Base-by-base conservation (phyloP, 257 asterid species). In the Nicotiana tomentosiformis region DNA sequence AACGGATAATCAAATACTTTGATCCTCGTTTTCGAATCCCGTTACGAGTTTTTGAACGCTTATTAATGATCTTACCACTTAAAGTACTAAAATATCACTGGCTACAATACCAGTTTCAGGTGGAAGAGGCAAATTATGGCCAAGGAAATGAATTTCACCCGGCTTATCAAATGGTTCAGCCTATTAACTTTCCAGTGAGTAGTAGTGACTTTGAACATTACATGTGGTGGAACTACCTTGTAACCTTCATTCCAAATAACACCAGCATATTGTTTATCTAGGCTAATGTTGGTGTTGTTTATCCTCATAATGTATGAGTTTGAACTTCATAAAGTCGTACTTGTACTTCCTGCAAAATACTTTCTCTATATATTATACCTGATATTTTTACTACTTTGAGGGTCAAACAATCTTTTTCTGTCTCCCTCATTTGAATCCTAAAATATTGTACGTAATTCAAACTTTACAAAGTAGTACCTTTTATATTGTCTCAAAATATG, bases 101-200 rank as follows among this genome's bases (percentile, higher is more conserved):
- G 5, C 49, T 23, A 11, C 16, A 11, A 7, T 80, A 4, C n/a
- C 29, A 23, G 66, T 76, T 83, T 74, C 83, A 49, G 78, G 66
- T 62, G 10, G 81, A 65, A 18, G 51, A 46, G 60, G 76, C 51
- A 29, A 61, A 51, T 39, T 37, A 8, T 53, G 16, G 12, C 20
- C 62, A 51, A 39, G 79, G 26, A 66, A 57, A 14, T 81, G 77
- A 85, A 46, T 78, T 10, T 26, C 80, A 17, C 53, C 29, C 57
- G 33, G 83, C 51, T 2, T 66, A 61, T 87, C 84, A 83, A 32
- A 84, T 80, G 82, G 55, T 64, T 80, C 57, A 26, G 77, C 61
- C 61, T 29, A 62, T 66, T 82, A 29, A 26, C 68, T 84, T 69
- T 53, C 77, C 26, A 5, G 88, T 87, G 84, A 85, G 84, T 83